Evolutionary conservation across 2,329 filamentous ascomycete species (phyloP).

Genomic region (Aureobasidium namibiae): DNA sequence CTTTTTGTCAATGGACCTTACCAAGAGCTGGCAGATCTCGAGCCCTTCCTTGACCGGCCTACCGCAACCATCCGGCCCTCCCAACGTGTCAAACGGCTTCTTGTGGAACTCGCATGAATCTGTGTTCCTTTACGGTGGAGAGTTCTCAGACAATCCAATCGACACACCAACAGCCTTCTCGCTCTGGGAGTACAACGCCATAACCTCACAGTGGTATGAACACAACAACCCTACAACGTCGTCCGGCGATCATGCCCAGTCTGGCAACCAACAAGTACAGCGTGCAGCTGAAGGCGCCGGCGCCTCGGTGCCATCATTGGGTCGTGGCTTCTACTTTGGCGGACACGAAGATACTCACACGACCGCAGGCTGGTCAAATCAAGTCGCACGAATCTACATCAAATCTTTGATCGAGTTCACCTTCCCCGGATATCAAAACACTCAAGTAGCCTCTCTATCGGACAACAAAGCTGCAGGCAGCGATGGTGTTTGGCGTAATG

Average conservation of each 20-base stretch:
- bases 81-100: constrained; percentile 63
- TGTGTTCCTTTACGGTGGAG: constrained; percentile 65
- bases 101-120: constrained; percentile 66
- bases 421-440: constrained; percentile 60
- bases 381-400: constrained; percentile 57
- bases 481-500: constrained; percentile 62
- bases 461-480: constrained; percentile 48
- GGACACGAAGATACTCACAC: constrained; percentile 62
- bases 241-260: constrained; percentile 53
- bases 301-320: constrained; percentile 59
- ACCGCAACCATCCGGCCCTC: constrained; percentile 58
- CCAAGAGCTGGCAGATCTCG: constrained; percentile 60
- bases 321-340: constrained; percentile 70
- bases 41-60: constrained; percentile 56
- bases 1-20: constrained; percentile 64
- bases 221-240: constrained; percentile 54
- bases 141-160: constrained; percentile 58
- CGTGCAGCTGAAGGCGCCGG: constrained; percentile 67
- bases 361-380: constrained; percentile 59
- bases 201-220: constrained; percentile 53
- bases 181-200: constrained; percentile 63
- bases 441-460: constrained; percentile 49
- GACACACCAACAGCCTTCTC: constrained; percentile 51
- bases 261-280: constrained; percentile 50
- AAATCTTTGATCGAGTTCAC: constrained; percentile 70